These are phyloP conservation scores for Scutellaria galericulata DNA, from an alignment of 257 asterid species.

Conservation along the genomic window DNA sequence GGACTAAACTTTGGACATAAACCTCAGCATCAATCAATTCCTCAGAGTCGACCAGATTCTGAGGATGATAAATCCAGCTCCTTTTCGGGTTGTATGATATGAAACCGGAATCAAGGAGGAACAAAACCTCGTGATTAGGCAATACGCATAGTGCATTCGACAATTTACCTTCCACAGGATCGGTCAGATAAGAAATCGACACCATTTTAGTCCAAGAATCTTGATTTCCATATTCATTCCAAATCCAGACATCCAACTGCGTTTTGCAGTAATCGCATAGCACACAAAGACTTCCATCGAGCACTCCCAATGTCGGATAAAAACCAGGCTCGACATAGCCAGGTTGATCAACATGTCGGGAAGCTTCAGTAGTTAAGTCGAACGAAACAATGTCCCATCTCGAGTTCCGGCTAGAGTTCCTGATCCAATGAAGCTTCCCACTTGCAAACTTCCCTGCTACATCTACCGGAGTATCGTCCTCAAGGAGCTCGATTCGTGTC, in stretches of 20 bases:
- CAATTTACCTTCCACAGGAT: not conserved
- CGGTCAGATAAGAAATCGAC: conserved; percentile 27
- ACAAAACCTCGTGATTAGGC: conserved; percentile 39
- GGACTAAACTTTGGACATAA: conserved; percentile 16
- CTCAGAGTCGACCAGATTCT: not conserved
- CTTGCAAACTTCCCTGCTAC: conserved; percentile 25
- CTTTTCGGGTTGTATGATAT: conserved; percentile 32
- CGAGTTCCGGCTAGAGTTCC: not conserved
- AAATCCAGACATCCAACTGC: not conserved
- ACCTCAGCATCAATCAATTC: not conserved
- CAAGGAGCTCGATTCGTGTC: conserved; percentile 31
- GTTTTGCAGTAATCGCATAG: not conserved
- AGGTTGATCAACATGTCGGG: not conserved
- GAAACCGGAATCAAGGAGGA: conserved; percentile 29
- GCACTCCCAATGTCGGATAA: not conserved
- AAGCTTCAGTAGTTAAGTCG: not conserved
- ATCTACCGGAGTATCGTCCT: conserved; percentile 9
- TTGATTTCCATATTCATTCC: conserved; percentile 15
- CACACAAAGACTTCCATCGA: conserved; percentile 1
- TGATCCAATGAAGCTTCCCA: conserved; percentile 56
- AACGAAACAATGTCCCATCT: not conserved
- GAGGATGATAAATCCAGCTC: conserved; percentile 17
- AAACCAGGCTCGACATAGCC: not conserved
- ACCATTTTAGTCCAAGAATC: conserved; percentile 13
- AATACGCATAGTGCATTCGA: conserved; percentile 27